Evolutionary conservation across 1,284 basidiomycete genomes (phyloP).

Genomic region (Tranzscheliella williamsii): DNA sequence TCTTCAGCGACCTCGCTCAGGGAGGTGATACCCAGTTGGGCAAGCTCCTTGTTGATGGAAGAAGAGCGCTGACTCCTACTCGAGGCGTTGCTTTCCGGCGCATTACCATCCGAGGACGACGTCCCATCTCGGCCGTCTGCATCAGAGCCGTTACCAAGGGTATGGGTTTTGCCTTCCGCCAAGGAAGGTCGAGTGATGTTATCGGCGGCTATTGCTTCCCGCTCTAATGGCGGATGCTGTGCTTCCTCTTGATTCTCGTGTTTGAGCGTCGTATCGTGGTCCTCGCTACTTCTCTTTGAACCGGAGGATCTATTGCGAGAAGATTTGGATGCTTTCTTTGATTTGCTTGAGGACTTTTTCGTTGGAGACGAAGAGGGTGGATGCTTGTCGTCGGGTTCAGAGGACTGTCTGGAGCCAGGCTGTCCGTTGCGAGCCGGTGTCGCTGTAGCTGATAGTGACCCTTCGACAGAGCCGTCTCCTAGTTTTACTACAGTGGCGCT

Average conservation of each 20-base stretch:
- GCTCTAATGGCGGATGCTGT: conserved; percentile 1
- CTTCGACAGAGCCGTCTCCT: too few species aligned
- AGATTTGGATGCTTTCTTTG: conserved; percentile 22
- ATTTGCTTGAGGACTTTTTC: conserved; percentile 14
- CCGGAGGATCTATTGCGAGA: conserved; percentile 18
- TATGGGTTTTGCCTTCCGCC: too few species aligned
- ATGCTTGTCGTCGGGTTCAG: conserved; percentile 25
- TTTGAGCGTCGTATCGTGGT: conserved; percentile 9
- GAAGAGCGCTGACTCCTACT: conserved; percentile 1
- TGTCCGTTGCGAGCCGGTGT: conserved; percentile 7
- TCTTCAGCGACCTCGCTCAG: conserved; percentile 41
- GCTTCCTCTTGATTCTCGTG: conserved; percentile 1
- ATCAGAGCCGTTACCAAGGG: too few species aligned
- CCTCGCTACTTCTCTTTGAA: conserved; percentile 28
- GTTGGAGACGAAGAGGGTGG: conserved; percentile 8
- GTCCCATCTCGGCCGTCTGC: too few species aligned
- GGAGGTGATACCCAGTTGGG: conserved; percentile 35
- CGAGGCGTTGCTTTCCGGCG: not conserved
- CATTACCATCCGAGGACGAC: too few species aligned
- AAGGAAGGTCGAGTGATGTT: too few species aligned
- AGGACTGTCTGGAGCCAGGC: conserved; percentile 16
- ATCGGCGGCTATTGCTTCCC: too few species aligned
- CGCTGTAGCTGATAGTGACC: too few species aligned
- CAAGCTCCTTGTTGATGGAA: conserved; percentile 40
- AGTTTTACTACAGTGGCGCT: too few species aligned